Conservation (phyloP, 208 protist species). For the Acanthamoeba castellanii region DNA sequence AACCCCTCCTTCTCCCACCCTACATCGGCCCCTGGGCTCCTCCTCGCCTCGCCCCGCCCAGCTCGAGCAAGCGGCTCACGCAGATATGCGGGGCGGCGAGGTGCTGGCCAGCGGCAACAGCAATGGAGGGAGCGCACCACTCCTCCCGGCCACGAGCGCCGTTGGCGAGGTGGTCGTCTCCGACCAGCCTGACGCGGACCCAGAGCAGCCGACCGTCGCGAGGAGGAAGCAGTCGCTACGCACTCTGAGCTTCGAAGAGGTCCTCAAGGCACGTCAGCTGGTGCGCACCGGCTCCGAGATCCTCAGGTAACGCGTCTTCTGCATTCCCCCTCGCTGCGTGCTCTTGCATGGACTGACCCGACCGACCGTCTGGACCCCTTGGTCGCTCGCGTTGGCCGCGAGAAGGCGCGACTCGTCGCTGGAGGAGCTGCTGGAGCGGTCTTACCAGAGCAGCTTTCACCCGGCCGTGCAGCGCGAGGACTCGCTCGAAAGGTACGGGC, state of each 20-base stretch:
- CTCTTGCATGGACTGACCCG: too few species aligned
- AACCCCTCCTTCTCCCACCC: background rate
- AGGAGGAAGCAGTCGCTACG: background rate
- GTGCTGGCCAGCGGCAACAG: too few species aligned
- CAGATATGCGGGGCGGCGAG: too few species aligned
- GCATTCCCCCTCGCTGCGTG: background rate
- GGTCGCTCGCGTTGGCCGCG: too few species aligned
- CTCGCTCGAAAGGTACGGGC: background rate
- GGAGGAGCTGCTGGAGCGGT: background rate
- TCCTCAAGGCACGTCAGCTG: background rate
- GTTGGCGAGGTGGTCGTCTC: too few species aligned
- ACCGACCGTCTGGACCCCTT: too few species aligned
- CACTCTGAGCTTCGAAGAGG: background rate
- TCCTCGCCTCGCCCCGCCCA: too few species aligned
- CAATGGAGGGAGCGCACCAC: too few species aligned
- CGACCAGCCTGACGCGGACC: too few species aligned
- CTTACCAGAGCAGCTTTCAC: background rate
- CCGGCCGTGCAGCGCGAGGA: background rate
- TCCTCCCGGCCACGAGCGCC: too few species aligned
- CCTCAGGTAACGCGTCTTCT: background rate
- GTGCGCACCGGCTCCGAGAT: background rate
- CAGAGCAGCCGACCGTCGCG: background rate
- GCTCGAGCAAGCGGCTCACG: too few species aligned
- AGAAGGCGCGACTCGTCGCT: background rate
- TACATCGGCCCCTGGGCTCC: too few species aligned